Evolutionary conservation across 805 yeast genomes (phyloP).

Genomic region (Kodamaea neixiangensis): DNA sequence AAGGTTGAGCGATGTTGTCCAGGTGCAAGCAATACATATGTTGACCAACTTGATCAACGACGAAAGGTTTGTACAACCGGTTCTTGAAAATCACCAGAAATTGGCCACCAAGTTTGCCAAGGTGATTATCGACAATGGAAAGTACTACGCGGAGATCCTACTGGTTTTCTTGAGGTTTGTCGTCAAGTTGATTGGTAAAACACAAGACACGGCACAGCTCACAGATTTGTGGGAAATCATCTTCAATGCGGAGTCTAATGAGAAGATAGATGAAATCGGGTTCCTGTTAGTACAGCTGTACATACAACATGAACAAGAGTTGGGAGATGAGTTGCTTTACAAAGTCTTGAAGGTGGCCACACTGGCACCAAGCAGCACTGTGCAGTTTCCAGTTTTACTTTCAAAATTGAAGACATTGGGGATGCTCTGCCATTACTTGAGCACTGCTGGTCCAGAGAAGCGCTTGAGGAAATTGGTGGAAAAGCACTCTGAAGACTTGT

Average conservation of each 20-base stretch:
- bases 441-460: background rate
- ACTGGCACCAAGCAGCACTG: conserved; percentile 1
- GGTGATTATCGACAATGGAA: conserved; percentile 33
- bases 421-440: conserved; percentile 19
- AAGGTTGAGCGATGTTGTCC: conserved; percentile 34
- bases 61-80: conserved; percentile 7
- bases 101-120: conserved; percentile 23
- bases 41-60: conserved; percentile 30
- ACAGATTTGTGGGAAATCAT: conserved; percentile 14
- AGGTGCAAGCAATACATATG: conserved; percentile 38
- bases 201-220: conserved; percentile 8
- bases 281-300: conserved; percentile 25
- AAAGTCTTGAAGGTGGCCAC: background rate
- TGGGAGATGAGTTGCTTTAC: background rate
- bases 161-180: conserved; percentile 29
- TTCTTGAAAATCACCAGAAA: conserved; percentile 17
- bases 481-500: conserved; percentile 8
- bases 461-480: conserved; percentile 6
- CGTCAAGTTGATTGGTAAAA: conserved; percentile 20
- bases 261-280: conserved; percentile 14
- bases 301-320: background rate
- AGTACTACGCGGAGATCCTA: conserved; percentile 37
- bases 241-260: background rate
- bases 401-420: conserved; percentile 24
- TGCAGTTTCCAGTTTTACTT: conserved; percentile 9